These are phyloP conservation scores for Phycomyces blakesleeanus DNA, from an alignment of 192 early-diverging fungal species.

Conservation along the genomic window DNA sequence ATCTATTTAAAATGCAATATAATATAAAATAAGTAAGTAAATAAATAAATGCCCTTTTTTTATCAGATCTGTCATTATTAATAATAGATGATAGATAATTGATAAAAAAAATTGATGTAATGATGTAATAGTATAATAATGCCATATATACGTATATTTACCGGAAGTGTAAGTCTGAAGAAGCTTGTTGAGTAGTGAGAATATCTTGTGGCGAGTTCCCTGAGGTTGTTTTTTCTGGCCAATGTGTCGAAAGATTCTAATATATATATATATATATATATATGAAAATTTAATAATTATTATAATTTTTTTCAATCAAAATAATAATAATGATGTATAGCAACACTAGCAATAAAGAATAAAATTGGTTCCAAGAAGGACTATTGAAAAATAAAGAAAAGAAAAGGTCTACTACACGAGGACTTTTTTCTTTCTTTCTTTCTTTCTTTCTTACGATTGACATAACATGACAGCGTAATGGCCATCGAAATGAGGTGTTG, in stretches of 20 bases:
- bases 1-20: constrained; percentile 37
- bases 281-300: background rate
- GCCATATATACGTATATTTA: too few relatives aligned
- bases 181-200: constrained; percentile 62
- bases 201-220: constrained; percentile 66
- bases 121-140: background rate
- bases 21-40: too few relatives aligned
- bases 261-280: background rate
- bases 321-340: too few relatives aligned
- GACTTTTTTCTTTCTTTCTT: too few relatives aligned
- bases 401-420: too few relatives aligned
- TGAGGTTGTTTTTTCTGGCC: constrained; percentile 88
- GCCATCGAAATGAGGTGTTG: background rate
- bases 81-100: background rate
- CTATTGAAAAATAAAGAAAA: too few relatives aligned
- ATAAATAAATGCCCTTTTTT: too few relatives aligned
- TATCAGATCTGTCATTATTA: background rate
- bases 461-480: background rate
- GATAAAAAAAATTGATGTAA: background rate
- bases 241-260: constrained; percentile 72
- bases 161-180: constrained; percentile 53
- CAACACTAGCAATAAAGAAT: too few relatives aligned
- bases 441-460: background rate
- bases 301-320: background rate
- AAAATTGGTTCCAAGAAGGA: too few relatives aligned